Evolutionary conservation across 2,329 filamentous ascomycete species (phyloP).

Genomic region (Calonectria pseudoturangicola): DNA sequence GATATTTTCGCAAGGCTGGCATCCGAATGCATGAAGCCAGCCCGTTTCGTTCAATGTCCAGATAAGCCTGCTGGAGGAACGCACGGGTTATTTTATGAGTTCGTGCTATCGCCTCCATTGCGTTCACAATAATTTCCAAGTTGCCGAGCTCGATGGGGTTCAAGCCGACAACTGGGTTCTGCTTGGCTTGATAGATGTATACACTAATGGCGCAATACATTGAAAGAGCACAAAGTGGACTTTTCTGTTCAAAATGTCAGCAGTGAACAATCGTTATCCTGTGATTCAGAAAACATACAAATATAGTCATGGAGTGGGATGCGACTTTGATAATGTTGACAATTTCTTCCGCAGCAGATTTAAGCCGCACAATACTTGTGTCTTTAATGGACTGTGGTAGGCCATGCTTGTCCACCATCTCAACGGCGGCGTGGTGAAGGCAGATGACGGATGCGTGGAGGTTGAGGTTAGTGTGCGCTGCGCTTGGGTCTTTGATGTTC

Average conservation of each 20-base stretch:
- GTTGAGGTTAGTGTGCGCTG: slow-evolving; percentile 90
- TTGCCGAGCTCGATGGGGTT: slow-evolving; percentile 67
- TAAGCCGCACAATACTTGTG: slow-evolving; percentile 82
- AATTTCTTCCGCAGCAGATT: slow-evolving; percentile 89
- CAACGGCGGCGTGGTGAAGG: slow-evolving; percentile 90
- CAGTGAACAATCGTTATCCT: neutral
- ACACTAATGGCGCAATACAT: slow-evolving; percentile 90
- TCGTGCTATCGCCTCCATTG: slow-evolving; percentile 85
- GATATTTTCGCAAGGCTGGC: slow-evolving; percentile 60
- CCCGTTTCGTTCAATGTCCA: slow-evolving; percentile 81
- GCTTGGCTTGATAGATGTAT: slow-evolving; percentile 86
- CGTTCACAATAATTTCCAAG: slow-evolving; percentile 85
- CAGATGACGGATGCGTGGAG: slow-evolving; percentile 92
- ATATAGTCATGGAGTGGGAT: slow-evolving; percentile 79
- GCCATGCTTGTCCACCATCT: slow-evolving; percentile 84
- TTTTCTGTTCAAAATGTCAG: slow-evolving; percentile 54
- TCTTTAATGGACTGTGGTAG: slow-evolving; percentile 79
- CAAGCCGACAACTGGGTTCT: slow-evolving; percentile 75
- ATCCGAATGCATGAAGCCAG: slow-evolving; percentile 61
- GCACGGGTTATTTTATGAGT: slow-evolving; percentile 86
- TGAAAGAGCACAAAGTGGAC: slow-evolving; percentile 77
- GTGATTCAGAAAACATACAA: slow-evolving; percentile 71
- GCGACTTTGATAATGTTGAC: slow-evolving; percentile 88
- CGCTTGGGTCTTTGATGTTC: slow-evolving; percentile 80
- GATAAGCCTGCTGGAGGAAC: slow-evolving; percentile 88